A percentile compares a stretch with the other conserved stretches of the same genome.
phyloP scores from a whole-genome alignment of 257 asterid species.

The Rehmannia glutinosa region DNA sequence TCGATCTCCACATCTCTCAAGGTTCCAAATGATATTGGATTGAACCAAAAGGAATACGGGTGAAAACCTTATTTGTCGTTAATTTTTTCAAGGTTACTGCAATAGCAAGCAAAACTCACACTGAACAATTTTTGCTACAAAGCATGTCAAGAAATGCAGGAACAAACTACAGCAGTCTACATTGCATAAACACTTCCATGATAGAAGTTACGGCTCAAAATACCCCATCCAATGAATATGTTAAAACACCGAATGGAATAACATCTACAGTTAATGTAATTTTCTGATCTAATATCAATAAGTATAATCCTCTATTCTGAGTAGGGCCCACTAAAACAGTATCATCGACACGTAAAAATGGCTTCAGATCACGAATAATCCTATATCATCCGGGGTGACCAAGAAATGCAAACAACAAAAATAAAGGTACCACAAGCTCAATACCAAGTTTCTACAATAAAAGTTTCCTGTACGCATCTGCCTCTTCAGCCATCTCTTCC shows the following conservation, averaged over 20 bases:
- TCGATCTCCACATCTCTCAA: too few species aligned
- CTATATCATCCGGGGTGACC: too few species aligned
- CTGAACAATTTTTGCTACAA: too few species aligned
- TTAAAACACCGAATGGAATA: background rate
- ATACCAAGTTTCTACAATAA: conserved; percentile 9
- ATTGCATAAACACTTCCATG: background rate
- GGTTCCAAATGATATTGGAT: too few species aligned
- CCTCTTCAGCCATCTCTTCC: too few species aligned
- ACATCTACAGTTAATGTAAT: background rate
- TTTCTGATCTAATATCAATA: background rate
- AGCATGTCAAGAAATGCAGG: background rate
- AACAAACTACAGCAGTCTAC: background rate
- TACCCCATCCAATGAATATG: too few species aligned
- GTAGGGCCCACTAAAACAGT: background rate
- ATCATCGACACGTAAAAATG: background rate
- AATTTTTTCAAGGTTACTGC: too few species aligned
- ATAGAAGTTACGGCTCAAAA: background rate
- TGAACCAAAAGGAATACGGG: too few species aligned
- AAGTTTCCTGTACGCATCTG: too few species aligned
- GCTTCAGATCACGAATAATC: background rate
- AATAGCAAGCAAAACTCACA: too few species aligned
- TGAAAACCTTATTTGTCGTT: too few species aligned
- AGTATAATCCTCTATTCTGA: background rate
- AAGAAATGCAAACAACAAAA: background rate
- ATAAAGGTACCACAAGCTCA: background rate